These are phyloP conservation scores for Colletotrichum godetiae DNA, from an alignment of 2,329 filamentous ascomycete genomes.

Conservation along the genomic window DNA sequence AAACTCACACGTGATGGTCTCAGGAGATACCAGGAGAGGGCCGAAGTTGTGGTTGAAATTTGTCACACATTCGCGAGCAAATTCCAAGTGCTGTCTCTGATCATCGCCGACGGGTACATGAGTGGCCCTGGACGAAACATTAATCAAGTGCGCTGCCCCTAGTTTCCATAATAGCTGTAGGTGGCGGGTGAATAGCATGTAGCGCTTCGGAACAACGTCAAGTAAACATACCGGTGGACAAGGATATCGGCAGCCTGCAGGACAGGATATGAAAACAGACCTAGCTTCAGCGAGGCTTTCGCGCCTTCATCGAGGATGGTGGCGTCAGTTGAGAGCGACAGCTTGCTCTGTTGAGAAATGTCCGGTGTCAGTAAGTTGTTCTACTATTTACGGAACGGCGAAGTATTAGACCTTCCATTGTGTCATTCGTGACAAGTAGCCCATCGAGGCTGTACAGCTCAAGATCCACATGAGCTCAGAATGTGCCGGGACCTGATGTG, in stretches of 20 bases:
- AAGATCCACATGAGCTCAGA: conserved; percentile 97
- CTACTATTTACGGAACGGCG: neutral
- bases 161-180: neutral
- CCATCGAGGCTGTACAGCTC: conserved; percentile 90
- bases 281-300: conserved; percentile 78
- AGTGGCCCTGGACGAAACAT: conserved; percentile 70
- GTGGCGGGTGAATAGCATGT: neutral
- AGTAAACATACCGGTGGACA: conserved; percentile 72
- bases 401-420: conserved; percentile 85
- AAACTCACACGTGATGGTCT: conserved; percentile 75
- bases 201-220: neutral
- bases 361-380: neutral
- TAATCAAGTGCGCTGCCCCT: neutral
- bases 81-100: conserved; percentile 93
- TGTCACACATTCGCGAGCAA: conserved; percentile 85
- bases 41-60: conserved; percentile 86
- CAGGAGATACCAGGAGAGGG: conserved; percentile 71
- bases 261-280: conserved; percentile 95
- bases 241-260: conserved; percentile 95
- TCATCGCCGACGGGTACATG: conserved; percentile 98
- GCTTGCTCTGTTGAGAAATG: conserved; percentile 71
- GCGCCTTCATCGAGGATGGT: conserved; percentile 68
- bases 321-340: conserved; percentile 70
- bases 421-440: conserved; percentile 97
- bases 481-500: conserved; percentile 75